Evolutionary conservation across 371 early-diverging fungal genomes (phyloP).

Genomic region (Coemansia sp.): DNA sequence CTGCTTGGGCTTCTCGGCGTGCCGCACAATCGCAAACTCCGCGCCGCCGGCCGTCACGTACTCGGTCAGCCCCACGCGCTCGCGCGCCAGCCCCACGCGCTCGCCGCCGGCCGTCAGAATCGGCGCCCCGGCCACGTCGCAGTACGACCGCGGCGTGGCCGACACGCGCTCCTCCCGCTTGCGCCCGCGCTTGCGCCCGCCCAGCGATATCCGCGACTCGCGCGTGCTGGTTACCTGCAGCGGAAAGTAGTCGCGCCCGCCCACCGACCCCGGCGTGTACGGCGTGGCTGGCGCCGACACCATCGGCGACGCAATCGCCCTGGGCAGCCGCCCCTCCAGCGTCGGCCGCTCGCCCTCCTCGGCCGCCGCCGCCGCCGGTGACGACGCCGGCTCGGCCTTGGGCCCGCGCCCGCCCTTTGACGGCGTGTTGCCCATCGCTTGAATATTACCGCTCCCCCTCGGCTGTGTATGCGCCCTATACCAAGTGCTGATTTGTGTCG

Average conservation of each 20-base stretch:
- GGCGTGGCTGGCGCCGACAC: conserved; percentile 32
- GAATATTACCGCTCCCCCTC: too few relatives aligned
- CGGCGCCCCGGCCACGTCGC: conserved; percentile 44
- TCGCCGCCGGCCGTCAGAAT: conserved; percentile 37
- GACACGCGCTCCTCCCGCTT: conserved; percentile 2
- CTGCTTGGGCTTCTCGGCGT: conserved; percentile 52
- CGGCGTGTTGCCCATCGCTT: conserved; percentile 40
- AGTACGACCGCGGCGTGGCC: conserved; percentile 43
- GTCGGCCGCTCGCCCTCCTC: conserved; percentile 9
- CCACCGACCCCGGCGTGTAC: conserved; percentile 31
- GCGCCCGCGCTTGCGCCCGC: conserved; percentile 9
- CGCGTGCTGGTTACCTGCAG: conserved; percentile 36
- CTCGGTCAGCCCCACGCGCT: conserved; percentile 40
- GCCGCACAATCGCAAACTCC: conserved; percentile 43
- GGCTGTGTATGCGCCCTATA: too few relatives aligned
- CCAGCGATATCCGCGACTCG: conserved; percentile 47
- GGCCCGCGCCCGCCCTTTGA: conserved; percentile 24
- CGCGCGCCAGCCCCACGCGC: conserved; percentile 31
- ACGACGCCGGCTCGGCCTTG: conserved; percentile 25
- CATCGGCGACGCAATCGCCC: conserved; percentile 7
- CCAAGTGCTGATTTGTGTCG: too few relatives aligned
- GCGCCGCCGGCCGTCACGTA: conserved; percentile 44
- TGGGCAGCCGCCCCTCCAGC: conserved; percentile 18
- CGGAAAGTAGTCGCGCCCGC: conserved; percentile 38
- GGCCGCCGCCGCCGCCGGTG: background rate